Percentiles rank a stretch among this genome's conserved stretches.
Conservation (phyloP, 352 stramenopile genomes). For the Pythium plurisporium region DNA sequence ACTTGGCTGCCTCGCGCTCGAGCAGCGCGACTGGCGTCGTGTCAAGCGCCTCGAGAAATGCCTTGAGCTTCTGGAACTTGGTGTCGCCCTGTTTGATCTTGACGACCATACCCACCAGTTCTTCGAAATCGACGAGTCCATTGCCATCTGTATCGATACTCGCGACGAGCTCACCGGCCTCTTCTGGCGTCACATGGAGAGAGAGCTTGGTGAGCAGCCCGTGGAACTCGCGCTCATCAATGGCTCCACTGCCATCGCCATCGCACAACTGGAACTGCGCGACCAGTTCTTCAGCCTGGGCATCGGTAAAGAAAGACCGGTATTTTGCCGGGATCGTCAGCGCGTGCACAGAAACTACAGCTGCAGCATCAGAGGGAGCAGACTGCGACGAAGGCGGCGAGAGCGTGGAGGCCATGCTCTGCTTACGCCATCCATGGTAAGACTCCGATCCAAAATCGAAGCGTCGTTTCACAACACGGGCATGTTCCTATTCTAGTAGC, state of each 20-base stretch:
- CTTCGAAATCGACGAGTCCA: conserved; percentile 53
- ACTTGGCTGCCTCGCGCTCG: conserved; percentile 62
- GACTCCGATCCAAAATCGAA: neutral
- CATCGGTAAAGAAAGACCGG: conserved; percentile 35
- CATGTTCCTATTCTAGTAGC: neutral
- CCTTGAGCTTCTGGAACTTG: conserved; percentile 36
- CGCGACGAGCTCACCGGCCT: conserved; percentile 45
- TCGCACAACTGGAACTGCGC: conserved; percentile 62
- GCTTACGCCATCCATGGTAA: no score
- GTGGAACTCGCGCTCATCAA: conserved; percentile 63
- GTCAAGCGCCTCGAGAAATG: conserved; percentile 48
- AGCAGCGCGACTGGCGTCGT: conserved; percentile 57
- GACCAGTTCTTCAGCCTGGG: conserved; percentile 52
- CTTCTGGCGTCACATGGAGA: conserved; percentile 37
- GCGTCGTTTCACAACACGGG: conserved; percentile 1
- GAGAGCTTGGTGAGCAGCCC: conserved; percentile 49
- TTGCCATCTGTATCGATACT: conserved; percentile 57
- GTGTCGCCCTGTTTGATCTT: conserved; percentile 50
- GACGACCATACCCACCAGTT: conserved; percentile 54
- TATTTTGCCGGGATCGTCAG: conserved; percentile 35
- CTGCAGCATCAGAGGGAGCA: neutral
- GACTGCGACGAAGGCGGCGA: neutral
- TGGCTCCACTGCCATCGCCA: conserved; percentile 43
- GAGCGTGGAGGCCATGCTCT: neutral
- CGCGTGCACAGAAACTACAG: no score